Base-by-base conservation (phyloP, 345 rosid genomes). In the Triadica sebifera region DNA sequence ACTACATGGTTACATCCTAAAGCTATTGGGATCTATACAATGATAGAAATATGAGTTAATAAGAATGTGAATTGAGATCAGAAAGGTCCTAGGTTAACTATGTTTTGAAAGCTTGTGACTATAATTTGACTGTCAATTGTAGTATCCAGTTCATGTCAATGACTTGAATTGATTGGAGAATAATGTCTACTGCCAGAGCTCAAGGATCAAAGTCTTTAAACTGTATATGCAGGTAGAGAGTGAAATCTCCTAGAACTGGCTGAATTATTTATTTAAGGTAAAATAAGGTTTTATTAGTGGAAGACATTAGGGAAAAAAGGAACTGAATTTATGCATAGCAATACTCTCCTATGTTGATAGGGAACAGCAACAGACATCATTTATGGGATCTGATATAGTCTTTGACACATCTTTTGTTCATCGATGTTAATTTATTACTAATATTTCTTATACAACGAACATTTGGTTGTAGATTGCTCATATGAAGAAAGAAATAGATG, bases 401-500 rank as follows among this genome's bases (percentile, higher is more conserved):
- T 47, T 38, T 37, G 12, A 58, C 19, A 57, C 13, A 20, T 6
- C 13, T 20, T 29, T 43, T 16, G 20, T 67, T 24, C 17, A 4
- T 49, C 20, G 9, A 6, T 47, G 68, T 38, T n/a, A 34, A 3
- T 62, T 22, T 13, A 11, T 43, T 52, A 25, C 61, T 19, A 49
- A 19, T 47, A 29, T 62, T 47, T 74, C 19, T 78, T 70, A 66
- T 64, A 9, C 47, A 4, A 45, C 43, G 38, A 51, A 37, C 15
- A 73, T 73, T 37, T 74, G 51, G 47, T 46, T 73, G 56, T 81
- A 93, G 98, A 91, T 93, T 83, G 91, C 93, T 75, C 96, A 95
- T 79, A 95, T 93, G 97, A 95, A 85, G 87, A 95, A 89, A 83
- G 99, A 95, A 86, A 84, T 95, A 80, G 90, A 91, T 87, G 92